These are phyloP conservation scores for Raddia distichophylla DNA, from an alignment of 176 grass and related monocot genomes.

Conservation along the genomic window DNA sequence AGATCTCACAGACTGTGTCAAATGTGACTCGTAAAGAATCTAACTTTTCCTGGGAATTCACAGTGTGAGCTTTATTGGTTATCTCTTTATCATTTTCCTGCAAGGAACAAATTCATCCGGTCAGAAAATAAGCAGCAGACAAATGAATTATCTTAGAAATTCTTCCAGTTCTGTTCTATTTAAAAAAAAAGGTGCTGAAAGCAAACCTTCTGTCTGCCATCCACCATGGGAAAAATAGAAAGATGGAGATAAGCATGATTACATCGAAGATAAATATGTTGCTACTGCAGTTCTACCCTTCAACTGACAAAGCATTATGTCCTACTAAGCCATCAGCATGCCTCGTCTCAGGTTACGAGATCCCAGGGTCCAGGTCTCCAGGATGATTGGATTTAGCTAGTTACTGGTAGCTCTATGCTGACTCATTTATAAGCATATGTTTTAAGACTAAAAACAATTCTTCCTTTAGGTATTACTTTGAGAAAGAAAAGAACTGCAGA, in stretches of 20 bases:
- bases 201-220: neutral
- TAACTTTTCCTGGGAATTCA: constrained; percentile 45
- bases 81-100: constrained; percentile 43
- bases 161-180: neutral
- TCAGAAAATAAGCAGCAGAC: constrained; percentile 31
- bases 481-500: neutral
- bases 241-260: neutral
- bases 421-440: neutral
- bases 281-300: neutral
- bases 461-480: neutral
- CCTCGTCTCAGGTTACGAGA: constrained; percentile 1
- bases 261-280: constrained; percentile 13
- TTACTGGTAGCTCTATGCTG: neutral
- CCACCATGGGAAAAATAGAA: neutral
- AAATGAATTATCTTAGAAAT: neutral
- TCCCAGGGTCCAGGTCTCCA: neutral
- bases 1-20: constrained; percentile 73
- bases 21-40: constrained; percentile 66
- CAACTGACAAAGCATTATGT: neutral
- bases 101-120: constrained; percentile 24
- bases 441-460: neutral
- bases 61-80: constrained; percentile 17
- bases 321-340: neutral
- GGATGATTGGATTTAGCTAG: neutral
- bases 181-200: neutral